These are phyloP conservation scores for Polymyxa betae DNA, from an alignment of 208 protist genomes.

Conservation along the genomic window DNA sequence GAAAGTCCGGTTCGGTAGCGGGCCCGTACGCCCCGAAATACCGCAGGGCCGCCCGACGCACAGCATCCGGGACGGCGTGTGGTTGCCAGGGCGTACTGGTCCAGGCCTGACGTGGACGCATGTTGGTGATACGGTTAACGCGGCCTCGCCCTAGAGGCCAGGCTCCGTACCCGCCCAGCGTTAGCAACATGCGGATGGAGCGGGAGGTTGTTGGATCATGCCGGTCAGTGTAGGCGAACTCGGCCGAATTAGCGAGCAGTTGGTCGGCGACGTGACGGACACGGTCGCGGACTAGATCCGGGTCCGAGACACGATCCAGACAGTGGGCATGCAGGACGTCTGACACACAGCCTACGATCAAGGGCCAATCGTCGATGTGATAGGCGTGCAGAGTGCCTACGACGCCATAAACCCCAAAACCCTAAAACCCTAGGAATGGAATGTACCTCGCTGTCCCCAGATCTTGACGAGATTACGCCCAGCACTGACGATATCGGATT, in stretches of 20 bases:
- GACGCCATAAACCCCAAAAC: not conserved
- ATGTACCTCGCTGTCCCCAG: not conserved
- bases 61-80: not conserved
- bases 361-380: constrained; percentile 14
- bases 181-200: not conserved
- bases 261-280: not conserved
- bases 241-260: not conserved
- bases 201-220: not conserved
- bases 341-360: not conserved
- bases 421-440: not conserved
- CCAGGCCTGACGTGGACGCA: not conserved
- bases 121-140: not conserved
- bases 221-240: not conserved
- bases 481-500: not conserved
- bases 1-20: constrained; percentile 4
- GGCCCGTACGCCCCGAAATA: constrained; percentile 9
- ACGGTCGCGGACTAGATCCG: not conserved
- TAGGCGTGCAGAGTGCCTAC: not conserved
- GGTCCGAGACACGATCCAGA: not conserved
- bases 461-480: not conserved
- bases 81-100: not conserved
- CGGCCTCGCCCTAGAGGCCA: not conserved
- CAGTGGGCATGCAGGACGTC: not conserved
- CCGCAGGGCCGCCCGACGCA: not conserved
- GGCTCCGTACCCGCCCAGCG: not conserved